Evolutionary conservation across 768 basidiomycete genomes (phyloP).

Genomic region (Pleurotus ostreatus): DNA sequence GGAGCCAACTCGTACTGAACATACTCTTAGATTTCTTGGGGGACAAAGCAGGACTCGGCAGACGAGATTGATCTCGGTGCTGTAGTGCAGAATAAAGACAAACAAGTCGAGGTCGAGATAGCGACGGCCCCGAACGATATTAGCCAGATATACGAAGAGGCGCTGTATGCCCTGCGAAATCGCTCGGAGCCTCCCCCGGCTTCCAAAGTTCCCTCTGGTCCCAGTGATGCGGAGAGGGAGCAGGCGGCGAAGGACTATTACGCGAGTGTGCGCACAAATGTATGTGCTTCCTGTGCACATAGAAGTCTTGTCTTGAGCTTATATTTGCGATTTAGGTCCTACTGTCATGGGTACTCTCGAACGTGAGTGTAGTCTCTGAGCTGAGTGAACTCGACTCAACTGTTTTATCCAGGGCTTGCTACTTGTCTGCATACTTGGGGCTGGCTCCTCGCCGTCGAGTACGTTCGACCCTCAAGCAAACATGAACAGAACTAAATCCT

Average conservation of each 20-base stretch:
- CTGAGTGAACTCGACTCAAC: background rate
- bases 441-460: constrained; percentile 47
- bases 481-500: constrained; percentile 61
- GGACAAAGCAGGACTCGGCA: constrained; percentile 85
- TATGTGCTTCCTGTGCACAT: constrained; percentile 14
- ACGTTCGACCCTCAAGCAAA: constrained; percentile 53
- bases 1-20: background rate
- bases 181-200: constrained; percentile 32
- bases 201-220: constrained; percentile 22
- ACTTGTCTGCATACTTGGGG: constrained; percentile 57
- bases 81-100: constrained; percentile 75
- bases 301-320: constrained; percentile 1
- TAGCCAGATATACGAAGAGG: constrained; percentile 82
- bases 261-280: constrained; percentile 83
- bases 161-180: constrained; percentile 66
- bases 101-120: constrained; percentile 86
- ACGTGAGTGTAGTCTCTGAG: constrained; percentile 41
- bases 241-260: constrained; percentile 82
- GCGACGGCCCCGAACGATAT: constrained; percentile 77
- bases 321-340: constrained; percentile 40
- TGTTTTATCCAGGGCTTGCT: constrained; percentile 40
- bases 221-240: constrained; percentile 59
- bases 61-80: constrained; percentile 78
- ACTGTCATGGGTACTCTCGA: constrained; percentile 80
- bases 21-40: constrained; percentile 75